Base-by-base conservation (phyloP, 441 rosid species). In the Pelargonium citronellum region DNA sequence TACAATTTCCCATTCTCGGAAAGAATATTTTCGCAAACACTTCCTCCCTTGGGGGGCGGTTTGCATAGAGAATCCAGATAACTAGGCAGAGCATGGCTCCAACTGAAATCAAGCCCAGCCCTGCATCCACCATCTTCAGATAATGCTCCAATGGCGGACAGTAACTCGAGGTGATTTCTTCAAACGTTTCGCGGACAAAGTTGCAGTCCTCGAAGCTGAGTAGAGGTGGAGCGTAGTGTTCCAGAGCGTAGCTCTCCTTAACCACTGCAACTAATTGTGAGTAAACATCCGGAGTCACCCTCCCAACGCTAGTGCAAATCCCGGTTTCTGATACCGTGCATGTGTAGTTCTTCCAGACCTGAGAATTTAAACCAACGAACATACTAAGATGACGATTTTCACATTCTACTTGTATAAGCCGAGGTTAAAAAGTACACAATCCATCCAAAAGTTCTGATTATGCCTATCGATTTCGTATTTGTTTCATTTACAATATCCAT, bases 41-140 rank as follows among this genome's bases (percentile, higher is more conserved):
- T 78, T 87, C 96, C 96, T 88, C 95, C 87, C 91, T 86, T 91
- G 68, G 92, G 97, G 95, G 96, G 92, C 87, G 91, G 97, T 90
- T 90, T 71, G 96, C 93, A 81, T 87, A 88, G 64, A 86, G 77
- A 60, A 87, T 79, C 98, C 98, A 91, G 34, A 94, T 87, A 69
- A 94, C 82, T n/a, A 91, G 83, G 70, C 98, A 89, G 3, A 94
- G 85, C 83, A 91, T 72, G 79, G 91, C 92, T 71, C 97, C 98
- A 0, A 78, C 85, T 0, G 98, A 89, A 74, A 94, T 87, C 69
- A 91, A 74, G 7, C 95, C 95, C 58, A 94, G 70, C 47, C 98
- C 98, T 30, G 87, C 89, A 30, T 85, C 90, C 69, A 94, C 87
- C 53, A 83, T 72, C 82, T 76, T 84, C 19, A 94, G 92, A 74